Evolutionary conservation across 75 land plant species (phyloP).

Genomic region (Cupressus sempervirens): DNA sequence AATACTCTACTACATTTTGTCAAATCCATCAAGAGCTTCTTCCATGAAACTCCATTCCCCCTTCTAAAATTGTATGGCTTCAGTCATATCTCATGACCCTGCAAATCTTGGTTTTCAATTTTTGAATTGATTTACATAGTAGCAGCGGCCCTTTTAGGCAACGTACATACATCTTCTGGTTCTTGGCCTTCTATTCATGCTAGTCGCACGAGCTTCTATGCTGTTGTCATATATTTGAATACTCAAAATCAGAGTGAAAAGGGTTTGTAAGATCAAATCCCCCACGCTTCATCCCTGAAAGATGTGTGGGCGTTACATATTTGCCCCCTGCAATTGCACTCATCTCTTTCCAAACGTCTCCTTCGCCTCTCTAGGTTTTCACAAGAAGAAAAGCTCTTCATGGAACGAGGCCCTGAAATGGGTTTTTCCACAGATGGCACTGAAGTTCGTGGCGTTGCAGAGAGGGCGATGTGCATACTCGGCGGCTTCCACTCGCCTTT

Average conservation of each 20-base stretch:
- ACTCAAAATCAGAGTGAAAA: not conserved
- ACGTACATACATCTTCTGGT: no score
- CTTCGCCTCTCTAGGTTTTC: not conserved
- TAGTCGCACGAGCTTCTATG: no score
- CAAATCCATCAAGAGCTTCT: no score
- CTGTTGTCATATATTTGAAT: no score
- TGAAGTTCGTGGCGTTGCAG: conserved; percentile 1
- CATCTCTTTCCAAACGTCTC: not conserved
- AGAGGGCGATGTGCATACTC: conserved; percentile 10
- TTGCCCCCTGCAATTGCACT: not conserved
- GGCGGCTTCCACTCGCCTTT: conserved; percentile 15
- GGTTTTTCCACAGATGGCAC: not conserved
- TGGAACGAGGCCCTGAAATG: not conserved
- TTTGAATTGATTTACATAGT: no score
- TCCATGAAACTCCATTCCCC: not conserved
- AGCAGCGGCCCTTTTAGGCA: no score
- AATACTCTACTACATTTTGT: no score
- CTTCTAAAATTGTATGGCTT: no score
- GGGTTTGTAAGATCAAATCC: not conserved
- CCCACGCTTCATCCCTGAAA: not conserved
- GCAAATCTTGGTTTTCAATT: not conserved
- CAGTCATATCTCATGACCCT: no score
- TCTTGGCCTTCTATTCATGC: no score
- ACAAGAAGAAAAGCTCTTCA: not conserved
- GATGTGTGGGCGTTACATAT: not conserved